These are phyloP conservation scores for Tubosaeta brunneosetosa DNA, from an alignment of 768 basidiomycete genomes.

Conservation along the genomic window DNA sequence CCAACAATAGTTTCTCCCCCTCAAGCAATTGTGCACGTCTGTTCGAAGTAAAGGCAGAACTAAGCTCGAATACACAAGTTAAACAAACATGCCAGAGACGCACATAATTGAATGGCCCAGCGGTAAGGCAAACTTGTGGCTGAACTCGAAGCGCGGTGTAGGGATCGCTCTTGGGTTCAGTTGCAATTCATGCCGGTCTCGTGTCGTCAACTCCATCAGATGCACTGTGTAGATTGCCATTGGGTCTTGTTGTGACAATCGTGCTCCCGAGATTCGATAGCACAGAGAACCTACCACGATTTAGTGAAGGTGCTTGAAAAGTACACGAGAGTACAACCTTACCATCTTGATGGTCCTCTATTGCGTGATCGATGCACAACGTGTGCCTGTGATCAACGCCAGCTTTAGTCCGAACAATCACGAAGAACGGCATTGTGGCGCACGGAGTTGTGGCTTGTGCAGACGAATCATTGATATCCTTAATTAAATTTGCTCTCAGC, in stretches of 20 bases:
- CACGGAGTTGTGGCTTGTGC: conserved; percentile 1
- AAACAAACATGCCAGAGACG: not conserved
- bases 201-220: conserved; percentile 23
- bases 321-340: no score
- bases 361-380: not conserved
- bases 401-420: not conserved
- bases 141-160: conserved; percentile 16
- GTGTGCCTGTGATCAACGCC: conserved; percentile 8
- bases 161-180: conserved; percentile 20
- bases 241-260: conserved; percentile 16
- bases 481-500: conserved; percentile 17
- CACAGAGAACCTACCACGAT: not conserved
- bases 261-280: conserved; percentile 3
- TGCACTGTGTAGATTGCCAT: conserved; percentile 18
- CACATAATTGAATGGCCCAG: conserved; percentile 19
- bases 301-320: not conserved
- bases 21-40: conserved; percentile 40
- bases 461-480: conserved; percentile 16
- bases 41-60: not conserved
- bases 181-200: conserved; percentile 27
- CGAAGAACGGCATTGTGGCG: not conserved
- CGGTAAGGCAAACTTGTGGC: conserved; percentile 15
- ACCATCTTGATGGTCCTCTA: not conserved
- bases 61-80: not conserved
- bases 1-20: conserved; percentile 37